A percentile compares a stretch with the other conserved stretches of the same genome.
These are phyloP conservation scores for Cicer cuneatum DNA, from an alignment of 306 rosid genomes.

Conservation along the genomic window DNA sequence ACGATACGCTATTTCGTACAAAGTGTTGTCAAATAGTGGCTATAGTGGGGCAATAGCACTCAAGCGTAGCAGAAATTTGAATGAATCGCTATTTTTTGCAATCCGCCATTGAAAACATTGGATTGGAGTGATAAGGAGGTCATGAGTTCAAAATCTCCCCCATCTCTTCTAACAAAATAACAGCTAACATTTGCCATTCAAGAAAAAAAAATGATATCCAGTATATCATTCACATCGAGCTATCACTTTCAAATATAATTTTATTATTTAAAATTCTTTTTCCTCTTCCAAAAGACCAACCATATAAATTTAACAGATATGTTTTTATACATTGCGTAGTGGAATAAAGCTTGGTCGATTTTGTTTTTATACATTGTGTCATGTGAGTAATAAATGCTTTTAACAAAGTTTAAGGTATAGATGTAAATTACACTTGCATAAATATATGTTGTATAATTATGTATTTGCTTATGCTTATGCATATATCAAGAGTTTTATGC, in stretches of 20 bases:
- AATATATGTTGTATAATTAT: not conserved
- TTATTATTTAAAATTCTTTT: not conserved
- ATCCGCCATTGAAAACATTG: no score
- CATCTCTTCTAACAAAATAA: not conserved
- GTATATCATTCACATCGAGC: slow-evolving; percentile 9
- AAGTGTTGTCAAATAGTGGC: no score
- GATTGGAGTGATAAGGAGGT: not conserved
- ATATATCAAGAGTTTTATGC: not conserved
- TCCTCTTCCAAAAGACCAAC: not conserved
- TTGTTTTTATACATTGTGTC: not conserved
- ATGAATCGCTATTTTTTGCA: no score
- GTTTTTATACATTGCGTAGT: not conserved
- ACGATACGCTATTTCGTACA: no score
- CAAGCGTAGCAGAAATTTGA: no score
- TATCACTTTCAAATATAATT: not conserved
- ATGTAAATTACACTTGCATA: not conserved
- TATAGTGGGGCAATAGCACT: no score
- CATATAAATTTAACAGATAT: not conserved
- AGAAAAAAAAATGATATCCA: slow-evolving; percentile 1
- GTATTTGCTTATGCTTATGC: slow-evolving; percentile 13
- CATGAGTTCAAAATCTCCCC: not conserved
- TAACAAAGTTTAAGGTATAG: slow-evolving; percentile 1
- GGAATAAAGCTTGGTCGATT: no score
- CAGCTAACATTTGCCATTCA: not conserved
- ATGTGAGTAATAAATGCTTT: slow-evolving; percentile 1